Evolutionary conservation across 192 early-diverging fungal genomes (phyloP).

Genomic region (Coemansia sp.): DNA sequence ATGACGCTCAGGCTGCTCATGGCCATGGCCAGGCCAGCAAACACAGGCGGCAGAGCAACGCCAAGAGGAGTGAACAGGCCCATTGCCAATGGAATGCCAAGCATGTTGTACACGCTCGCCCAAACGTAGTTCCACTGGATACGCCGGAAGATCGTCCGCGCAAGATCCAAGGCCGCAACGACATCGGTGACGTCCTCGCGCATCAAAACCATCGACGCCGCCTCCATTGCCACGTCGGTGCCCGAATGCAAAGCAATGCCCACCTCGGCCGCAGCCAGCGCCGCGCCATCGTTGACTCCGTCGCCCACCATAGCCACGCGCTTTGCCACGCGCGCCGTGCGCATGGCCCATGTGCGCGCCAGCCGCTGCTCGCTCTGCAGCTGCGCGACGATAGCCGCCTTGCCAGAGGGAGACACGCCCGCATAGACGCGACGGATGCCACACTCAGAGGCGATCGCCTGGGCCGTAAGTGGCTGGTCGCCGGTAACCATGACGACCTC

Average conservation of each 20-base stretch:
- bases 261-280: constrained; percentile 78
- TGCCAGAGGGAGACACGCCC: constrained; percentile 85
- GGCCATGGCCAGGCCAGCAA: constrained; percentile 94
- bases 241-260: constrained; percentile 88
- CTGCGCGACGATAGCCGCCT: constrained; percentile 69
- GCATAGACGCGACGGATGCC: constrained; percentile 87
- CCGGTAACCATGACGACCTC: constrained; percentile 90
- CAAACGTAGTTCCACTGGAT: constrained; percentile 86
- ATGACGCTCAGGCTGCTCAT: constrained; percentile 91
- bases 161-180: constrained; percentile 80
- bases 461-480: constrained; percentile 82
- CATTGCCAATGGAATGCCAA: constrained; percentile 93
- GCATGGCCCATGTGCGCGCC: constrained; percentile 10
- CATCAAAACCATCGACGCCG: constrained; percentile 91
- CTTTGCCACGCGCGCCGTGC: constrained; percentile 8
- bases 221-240: constrained; percentile 94
- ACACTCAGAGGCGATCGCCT: constrained; percentile 74
- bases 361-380: constrained; percentile 59
- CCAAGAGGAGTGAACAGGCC: constrained; percentile 86
- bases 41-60: constrained; percentile 80
- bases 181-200: constrained; percentile 81
- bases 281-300: constrained; percentile 94
- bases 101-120: constrained; percentile 85
- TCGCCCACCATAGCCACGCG: constrained; percentile 91
- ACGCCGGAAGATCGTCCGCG: constrained; percentile 75